These are phyloP conservation scores for Monosporascus ibericus DNA, from an alignment of 2,329 filamentous ascomycete genomes.

Conservation along the genomic window DNA sequence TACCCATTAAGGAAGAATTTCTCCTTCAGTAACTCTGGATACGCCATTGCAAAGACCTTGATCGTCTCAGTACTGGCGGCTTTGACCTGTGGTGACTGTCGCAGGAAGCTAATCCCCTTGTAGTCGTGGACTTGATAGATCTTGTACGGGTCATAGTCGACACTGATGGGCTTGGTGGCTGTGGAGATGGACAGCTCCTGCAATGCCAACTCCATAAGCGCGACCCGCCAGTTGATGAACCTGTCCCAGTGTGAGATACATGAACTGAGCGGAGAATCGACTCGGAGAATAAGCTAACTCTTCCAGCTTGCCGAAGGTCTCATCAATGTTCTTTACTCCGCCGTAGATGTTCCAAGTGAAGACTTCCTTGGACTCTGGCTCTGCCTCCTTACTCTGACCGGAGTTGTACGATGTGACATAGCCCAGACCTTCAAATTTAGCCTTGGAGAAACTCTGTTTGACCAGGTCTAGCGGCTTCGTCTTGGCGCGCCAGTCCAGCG, in stretches of 20 bases:
- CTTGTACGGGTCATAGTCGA: constrained; percentile 77
- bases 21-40: constrained; percentile 81
- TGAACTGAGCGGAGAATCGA: neutral
- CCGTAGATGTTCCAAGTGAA: constrained; percentile 95
- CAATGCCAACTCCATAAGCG: constrained; percentile 82
- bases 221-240: constrained; percentile 85
- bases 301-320: constrained; percentile 74
- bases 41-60: constrained; percentile 70
- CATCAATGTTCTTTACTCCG: constrained; percentile 70
- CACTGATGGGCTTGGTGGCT: constrained; percentile 65
- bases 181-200: constrained; percentile 64
- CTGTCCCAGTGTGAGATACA: constrained; percentile 35
- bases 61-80: constrained; percentile 75
- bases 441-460: constrained; percentile 56
- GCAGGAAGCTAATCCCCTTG: constrained; percentile 77
- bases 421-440: constrained; percentile 72
- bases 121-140: constrained; percentile 95
- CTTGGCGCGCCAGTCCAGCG: constrained; percentile 76
- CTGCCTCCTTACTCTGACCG: constrained; percentile 34
- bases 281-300: constrained; percentile 51
- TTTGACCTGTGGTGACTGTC: constrained; percentile 71
- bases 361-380: constrained; percentile 48
- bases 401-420: constrained; percentile 69
- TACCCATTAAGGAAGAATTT: constrained; percentile 85
- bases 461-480: constrained; percentile 65